Conservation (phyloP, 2,329 filamentous ascomycete species). For the Penicillium concentricum region DNA sequence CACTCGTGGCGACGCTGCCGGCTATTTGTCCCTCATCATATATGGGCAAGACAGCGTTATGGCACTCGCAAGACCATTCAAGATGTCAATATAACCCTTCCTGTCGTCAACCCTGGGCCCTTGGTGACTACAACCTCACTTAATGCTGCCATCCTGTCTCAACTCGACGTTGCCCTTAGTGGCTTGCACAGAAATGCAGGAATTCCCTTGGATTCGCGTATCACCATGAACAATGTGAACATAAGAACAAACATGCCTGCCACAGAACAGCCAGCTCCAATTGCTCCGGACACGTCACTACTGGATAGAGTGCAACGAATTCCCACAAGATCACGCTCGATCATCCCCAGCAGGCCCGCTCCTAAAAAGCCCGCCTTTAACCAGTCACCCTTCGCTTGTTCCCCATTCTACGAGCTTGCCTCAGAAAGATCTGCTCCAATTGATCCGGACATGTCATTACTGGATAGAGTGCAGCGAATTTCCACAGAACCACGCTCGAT, state of each 20-base stretch:
- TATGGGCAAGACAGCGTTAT: not conserved
- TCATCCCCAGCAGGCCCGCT: not conserved
- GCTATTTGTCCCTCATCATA: not conserved
- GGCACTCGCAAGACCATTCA: not conserved
- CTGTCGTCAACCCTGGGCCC: not conserved
- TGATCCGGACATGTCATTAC: not conserved
- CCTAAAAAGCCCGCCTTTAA: too few species aligned
- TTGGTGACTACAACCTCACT: not conserved
- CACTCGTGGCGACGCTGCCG: not conserved
- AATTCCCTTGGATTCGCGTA: not conserved
- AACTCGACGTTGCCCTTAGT: not conserved
- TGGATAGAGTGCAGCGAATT: not conserved
- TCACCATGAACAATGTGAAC: not conserved
- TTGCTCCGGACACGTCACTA: not conserved
- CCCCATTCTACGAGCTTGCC: too few species aligned
- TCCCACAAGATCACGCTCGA: not conserved
- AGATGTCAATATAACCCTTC: not conserved
- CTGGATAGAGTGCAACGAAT: not conserved
- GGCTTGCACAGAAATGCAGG: not conserved
- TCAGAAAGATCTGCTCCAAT: not conserved
- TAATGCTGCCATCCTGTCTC: not conserved
- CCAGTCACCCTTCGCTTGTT: too few species aligned
- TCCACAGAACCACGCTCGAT: not conserved
- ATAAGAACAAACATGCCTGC: not conserved
- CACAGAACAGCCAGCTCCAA: accelerated